Percentiles rank a stretch among this genome's conserved stretches.
Conservation (phyloP, 768 basidiomycete genomes). For the Termitomyces sp. region DNA sequence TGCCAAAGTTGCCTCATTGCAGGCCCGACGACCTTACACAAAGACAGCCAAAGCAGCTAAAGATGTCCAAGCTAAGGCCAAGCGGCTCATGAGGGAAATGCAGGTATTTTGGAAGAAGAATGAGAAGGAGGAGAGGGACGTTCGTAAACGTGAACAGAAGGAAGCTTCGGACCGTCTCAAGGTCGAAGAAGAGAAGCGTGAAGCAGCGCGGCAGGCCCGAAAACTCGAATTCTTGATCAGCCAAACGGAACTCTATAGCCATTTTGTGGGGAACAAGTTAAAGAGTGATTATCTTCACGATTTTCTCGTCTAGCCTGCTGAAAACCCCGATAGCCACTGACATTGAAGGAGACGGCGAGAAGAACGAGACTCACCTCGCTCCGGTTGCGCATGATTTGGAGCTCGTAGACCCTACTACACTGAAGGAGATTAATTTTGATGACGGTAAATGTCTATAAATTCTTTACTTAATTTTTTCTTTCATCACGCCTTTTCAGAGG, state of each 20-base stretch:
- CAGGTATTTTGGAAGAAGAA: constrained; percentile 97
- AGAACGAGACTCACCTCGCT: constrained; percentile 25
- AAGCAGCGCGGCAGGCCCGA: constrained; percentile 88
- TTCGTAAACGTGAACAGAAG: constrained; percentile 90
- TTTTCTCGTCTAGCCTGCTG: constrained; percentile 12
- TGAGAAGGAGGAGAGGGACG: constrained; percentile 92
- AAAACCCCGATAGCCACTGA: constrained; percentile 54
- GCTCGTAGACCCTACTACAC: constrained; percentile 42
- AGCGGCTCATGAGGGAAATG: constrained; percentile 92
- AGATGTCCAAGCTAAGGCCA: constrained; percentile 79
- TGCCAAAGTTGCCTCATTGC: constrained; percentile 65
- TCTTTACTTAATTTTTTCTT: constrained; percentile 2
- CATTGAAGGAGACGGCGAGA: constrained; percentile 55
- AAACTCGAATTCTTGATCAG: constrained; percentile 98
- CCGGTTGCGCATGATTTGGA: constrained; percentile 55
- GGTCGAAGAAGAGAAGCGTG: constrained; percentile 88
- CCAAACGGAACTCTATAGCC: constrained; percentile 97
- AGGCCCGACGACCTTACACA: constrained; percentile 70
- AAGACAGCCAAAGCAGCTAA: constrained; percentile 75
- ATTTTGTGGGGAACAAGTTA: constrained; percentile 97
- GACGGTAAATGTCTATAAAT: constrained; percentile 77
- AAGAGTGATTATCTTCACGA: constrained; percentile 48
- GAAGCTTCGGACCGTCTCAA: constrained; percentile 86
- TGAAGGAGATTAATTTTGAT: constrained; percentile 86
- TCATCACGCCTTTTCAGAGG: constrained; percentile 43